Evolutionary conservation across 352 stramenopile genomes (phyloP), one percentile per base, ranked within the genome.

Genomic region (Phytophthora constricta): DNA sequence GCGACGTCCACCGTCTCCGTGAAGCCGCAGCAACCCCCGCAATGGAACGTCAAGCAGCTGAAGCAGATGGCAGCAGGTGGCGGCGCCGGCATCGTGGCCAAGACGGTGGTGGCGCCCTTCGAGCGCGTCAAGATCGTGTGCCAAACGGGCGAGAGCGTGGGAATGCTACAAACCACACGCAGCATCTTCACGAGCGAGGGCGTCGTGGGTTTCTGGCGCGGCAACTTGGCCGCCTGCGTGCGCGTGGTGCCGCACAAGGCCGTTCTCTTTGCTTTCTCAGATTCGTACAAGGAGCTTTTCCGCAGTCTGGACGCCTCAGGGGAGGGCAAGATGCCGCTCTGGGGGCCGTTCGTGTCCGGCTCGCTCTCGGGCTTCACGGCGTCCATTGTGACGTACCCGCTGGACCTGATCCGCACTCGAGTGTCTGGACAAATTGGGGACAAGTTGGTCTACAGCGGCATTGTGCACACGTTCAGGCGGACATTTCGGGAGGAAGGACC

Each of bases 121-220:
- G 86, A 95, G 58, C 84, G 86, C 58, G 84, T 95, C 52, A 95
- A 95, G 73, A 95, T 95, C 73, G 82, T 95, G 47, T 93, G 82
- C 54, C 86, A 95, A 33, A 91, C 82, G 19, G 82, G 82, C 55
- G 85, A 90, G 53, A 89, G 80, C 19, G 74, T 84, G 53, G 85
- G 85, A n/a, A 93, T 93, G 83, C n/a, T 89, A 49, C 70, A 78
- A 49, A 93, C 83, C 43, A 84, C 79, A 22, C 73, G 71, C 64
- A 74, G 58, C 46, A 92, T 94, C 56, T 81, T 86, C 16, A 22
- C 37, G 3, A 77, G 14, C n/a, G 86, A 94, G 58, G 82, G 86
- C 14, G 19, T 87, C 10, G 8, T 83, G 23, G 86, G 86, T 47
- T 94, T 92, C 56, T 94, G 84, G 84, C 77, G 86, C 4, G 86